Percentiles rank a stretch among this genome's conserved stretches.
Conservation (phyloP, 306 rosid species). For the Vigna angularis region DNA sequence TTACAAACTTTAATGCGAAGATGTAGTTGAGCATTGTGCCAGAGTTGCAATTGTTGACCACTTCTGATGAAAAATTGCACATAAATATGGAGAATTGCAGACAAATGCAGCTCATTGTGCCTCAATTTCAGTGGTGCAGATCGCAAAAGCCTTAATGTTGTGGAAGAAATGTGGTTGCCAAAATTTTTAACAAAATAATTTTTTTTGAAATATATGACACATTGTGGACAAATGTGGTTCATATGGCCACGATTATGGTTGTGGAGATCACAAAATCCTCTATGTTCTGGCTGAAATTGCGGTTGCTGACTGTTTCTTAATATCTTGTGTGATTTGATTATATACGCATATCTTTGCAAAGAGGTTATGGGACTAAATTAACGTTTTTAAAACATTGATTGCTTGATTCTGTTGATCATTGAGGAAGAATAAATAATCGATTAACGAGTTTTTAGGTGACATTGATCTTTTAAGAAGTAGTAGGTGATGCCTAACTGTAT, state of each 20-base stretch:
- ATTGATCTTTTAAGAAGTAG: not conserved
- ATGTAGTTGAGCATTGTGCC: too few species aligned
- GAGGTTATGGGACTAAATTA: not conserved
- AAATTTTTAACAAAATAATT: not conserved
- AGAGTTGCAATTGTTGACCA: not conserved
- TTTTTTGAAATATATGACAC: not conserved
- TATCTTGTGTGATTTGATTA: constrained; percentile 4
- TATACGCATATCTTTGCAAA: not conserved
- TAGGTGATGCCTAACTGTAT: not conserved
- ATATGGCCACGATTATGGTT: not conserved
- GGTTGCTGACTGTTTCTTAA: not conserved
- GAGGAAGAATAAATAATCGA: not conserved
- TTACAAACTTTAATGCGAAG: too few species aligned
- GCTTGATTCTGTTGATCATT: not conserved
- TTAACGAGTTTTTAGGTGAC: not conserved
- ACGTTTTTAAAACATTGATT: not conserved
- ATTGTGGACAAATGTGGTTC: not conserved
- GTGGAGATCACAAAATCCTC: not conserved
- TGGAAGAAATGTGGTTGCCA: not conserved
- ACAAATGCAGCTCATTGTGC: not conserved
- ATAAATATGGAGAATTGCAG: not conserved
- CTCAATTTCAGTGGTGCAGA: not conserved
- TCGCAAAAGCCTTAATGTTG: not conserved
- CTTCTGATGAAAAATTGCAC: not conserved
- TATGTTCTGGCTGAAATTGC: not conserved